Conservation (phyloP, 371 early-diverging fungal species). For the Mortierella sp. region DNA sequence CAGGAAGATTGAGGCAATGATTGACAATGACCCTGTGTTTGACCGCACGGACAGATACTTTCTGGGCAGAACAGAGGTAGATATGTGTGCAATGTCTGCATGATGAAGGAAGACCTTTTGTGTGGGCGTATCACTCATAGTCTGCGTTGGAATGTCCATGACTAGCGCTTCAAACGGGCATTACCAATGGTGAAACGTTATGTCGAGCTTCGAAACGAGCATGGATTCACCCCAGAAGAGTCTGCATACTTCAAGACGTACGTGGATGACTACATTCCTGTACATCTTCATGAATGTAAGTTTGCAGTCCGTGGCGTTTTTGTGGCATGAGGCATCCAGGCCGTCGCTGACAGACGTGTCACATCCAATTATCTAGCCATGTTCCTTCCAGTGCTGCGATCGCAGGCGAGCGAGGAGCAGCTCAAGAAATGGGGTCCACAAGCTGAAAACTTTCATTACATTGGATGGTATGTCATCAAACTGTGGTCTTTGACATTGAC, state of each 20-base stretch:
- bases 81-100: neutral
- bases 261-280: slow-evolving; percentile 61
- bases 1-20: slow-evolving; percentile 43
- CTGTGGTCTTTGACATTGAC: too few relatives aligned
- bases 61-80: slow-evolving; percentile 56
- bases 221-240: slow-evolving; percentile 54
- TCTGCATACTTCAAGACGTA: slow-evolving; percentile 48
- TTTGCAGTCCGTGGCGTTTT: too few relatives aligned
- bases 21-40: slow-evolving; percentile 56
- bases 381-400: slow-evolving; percentile 71
- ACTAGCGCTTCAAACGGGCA: slow-evolving; percentile 55
- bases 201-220: slow-evolving; percentile 55
- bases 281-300: slow-evolving; percentile 50
- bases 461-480: slow-evolving; percentile 76
- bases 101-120: too few relatives aligned
- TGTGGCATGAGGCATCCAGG: neutral
- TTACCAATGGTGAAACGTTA: slow-evolving; percentile 56
- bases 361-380: slow-evolving; percentile 60
- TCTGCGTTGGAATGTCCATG: neutral
- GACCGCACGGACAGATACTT: slow-evolving; percentile 55
- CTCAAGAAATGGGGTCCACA: slow-evolving; percentile 64
- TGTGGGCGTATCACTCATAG: too few relatives aligned
- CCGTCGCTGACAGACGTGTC: neutral
- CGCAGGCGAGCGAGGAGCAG: slow-evolving; percentile 72
- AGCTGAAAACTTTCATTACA: slow-evolving; percentile 65